Evolutionary conservation across 1,284 basidiomycete genomes (phyloP).

Genomic region (Moesziomyces globuligerus): DNA sequence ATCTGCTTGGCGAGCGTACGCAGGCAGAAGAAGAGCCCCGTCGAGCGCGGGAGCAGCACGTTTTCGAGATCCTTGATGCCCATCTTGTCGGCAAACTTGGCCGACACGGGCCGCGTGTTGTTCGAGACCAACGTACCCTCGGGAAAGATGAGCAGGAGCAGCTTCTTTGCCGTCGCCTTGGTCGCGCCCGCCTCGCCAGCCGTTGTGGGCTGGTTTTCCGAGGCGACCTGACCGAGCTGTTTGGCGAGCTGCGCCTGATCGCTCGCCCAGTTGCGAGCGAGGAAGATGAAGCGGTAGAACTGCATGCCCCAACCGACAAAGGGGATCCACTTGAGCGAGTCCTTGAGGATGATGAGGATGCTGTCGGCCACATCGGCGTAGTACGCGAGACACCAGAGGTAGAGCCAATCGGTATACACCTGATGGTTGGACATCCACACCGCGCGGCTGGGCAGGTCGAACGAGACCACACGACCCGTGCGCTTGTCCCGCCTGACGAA

Average conservation of each 20-base stretch:
- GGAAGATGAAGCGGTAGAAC: constrained; percentile 62
- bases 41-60: constrained; percentile 85
- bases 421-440: constrained; percentile 61
- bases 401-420: constrained; percentile 64
- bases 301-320: constrained; percentile 62
- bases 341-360: constrained; percentile 59
- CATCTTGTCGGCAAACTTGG: constrained; percentile 59
- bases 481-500: constrained; percentile 43
- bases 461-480: constrained; percentile 28
- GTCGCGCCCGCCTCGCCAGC: neutral
- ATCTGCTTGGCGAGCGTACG: constrained; percentile 82
- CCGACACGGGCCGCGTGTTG: constrained; percentile 49
- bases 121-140: constrained; percentile 60
- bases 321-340: constrained; percentile 56
- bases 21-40: constrained; percentile 85
- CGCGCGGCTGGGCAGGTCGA: constrained; percentile 45
- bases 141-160: constrained; percentile 60
- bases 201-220: constrained; percentile 7
- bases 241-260: constrained; percentile 49
- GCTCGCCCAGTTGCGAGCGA: constrained; percentile 50
- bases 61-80: constrained; percentile 78
- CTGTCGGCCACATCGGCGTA: constrained; percentile 50
- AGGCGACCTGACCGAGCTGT: constrained; percentile 40
- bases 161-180: constrained; percentile 31
- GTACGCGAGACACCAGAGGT: constrained; percentile 61